These are phyloP conservation scores for Trichoderma koningii DNA, from an alignment of 2,329 filamentous ascomycete species.

Conservation along the genomic window DNA sequence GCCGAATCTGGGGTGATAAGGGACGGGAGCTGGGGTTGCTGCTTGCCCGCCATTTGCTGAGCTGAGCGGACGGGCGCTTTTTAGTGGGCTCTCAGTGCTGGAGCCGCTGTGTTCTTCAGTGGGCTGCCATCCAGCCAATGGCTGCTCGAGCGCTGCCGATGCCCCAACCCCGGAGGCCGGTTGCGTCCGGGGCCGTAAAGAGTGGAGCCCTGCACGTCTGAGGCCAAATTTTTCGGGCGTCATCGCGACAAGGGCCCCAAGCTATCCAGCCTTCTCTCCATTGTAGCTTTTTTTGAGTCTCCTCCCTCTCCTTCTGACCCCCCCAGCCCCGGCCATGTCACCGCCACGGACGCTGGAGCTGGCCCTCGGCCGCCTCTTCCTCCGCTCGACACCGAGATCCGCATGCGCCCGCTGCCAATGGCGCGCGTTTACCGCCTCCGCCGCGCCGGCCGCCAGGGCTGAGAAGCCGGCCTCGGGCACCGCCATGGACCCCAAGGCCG, in stretches of 20 bases:
- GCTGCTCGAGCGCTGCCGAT: constrained; percentile 10
- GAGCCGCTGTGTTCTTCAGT: neutral
- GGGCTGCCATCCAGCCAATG: neutral
- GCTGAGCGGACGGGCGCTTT: neutral
- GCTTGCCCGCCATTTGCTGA: neutral
- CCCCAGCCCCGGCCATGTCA: constrained; percentile 19
- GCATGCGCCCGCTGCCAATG: constrained; percentile 56
- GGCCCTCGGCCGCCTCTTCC: constrained; percentile 36
- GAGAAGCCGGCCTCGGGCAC: constrained; percentile 43
- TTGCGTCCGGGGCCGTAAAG: constrained; percentile 6
- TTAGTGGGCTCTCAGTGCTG: constrained; percentile 14
- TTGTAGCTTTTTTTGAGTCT: too few relatives aligned
- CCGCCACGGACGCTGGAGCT: constrained; percentile 39
- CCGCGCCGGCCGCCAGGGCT: constrained; percentile 36
- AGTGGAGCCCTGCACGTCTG: constrained; percentile 5
- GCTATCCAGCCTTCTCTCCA: neutral
- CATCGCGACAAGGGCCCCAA: constrained; percentile 10
- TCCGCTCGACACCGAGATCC: constrained; percentile 32
- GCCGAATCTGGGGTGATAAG: constrained; percentile 40
- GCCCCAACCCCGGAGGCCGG: constrained; percentile 13
- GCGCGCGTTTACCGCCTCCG: constrained; percentile 51
- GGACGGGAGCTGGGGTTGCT: too few relatives aligned
- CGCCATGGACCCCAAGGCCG: constrained; percentile 43
- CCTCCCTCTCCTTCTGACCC: too few relatives aligned
- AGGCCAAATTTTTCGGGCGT: constrained; percentile 15